Base-by-base conservation (phyloP, 306 rosid species). In the Hippophae tibetana region DNA sequence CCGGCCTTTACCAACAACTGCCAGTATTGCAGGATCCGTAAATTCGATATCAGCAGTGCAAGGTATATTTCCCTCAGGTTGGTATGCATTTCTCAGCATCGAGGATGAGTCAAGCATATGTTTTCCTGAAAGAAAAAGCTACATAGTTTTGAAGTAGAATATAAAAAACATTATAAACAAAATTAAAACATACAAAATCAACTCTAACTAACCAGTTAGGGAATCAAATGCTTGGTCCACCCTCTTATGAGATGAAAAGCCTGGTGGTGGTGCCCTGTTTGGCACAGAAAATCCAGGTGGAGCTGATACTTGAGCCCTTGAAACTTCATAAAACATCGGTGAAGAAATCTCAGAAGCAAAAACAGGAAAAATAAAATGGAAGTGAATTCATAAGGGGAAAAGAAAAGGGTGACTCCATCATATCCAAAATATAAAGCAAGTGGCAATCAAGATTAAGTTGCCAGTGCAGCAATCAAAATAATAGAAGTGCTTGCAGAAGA, bases 21-120 rank as follows among this genome's bases (percentile, higher is more conserved):
- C 97, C 85, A 87, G 75, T 68, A 90, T 87, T 49, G 90, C 97
- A 59, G 95, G 95, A 83, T 87, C 97, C 81, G 82, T 83, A 65
- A 86, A 90, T 73, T 87, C 95, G 43, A 87, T 76, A 74, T 84
- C 95, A 11, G 76, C 82, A 11, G 77, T 56, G 71, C 74, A 72
- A 69, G 74, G 78, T 63, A 71, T 68, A 69, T 74, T 77, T 62
- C 81, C 73, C 58, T 78, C 76, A 10, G 81, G 71, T 61, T 87
- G 90, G 76, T 77, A 79, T 7, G 82, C 72, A 73, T 72, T 85
- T 79, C 90, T 81, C 81, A 78, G 54, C 46, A 79, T 59, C 52
- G 83, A 71, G 47, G 95, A 74, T 47, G 77, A 54, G 23, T 84
- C 85, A 0, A 75, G 79, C 74, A 79, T 67, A 44, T 74, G 84